Conservation (phyloP, 495 filamentous ascomycete genomes). For the Cercophora sp. region DNA sequence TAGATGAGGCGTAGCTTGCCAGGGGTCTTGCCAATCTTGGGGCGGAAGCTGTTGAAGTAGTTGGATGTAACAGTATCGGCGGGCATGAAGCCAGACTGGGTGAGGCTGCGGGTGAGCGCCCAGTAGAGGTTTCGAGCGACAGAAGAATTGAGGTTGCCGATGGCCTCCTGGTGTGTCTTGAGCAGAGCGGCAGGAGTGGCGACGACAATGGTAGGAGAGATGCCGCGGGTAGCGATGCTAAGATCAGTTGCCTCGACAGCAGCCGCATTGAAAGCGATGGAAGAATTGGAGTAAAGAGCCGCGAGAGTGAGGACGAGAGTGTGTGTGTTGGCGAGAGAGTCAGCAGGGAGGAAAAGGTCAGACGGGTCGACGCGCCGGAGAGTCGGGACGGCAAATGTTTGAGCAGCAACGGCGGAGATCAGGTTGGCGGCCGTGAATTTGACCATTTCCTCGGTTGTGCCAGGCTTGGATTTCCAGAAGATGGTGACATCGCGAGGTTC, state of each 20-base stretch:
- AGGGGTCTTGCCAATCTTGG: constrained; percentile 59
- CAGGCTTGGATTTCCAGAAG: constrained; percentile 56
- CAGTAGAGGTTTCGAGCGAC: constrained; percentile 55
- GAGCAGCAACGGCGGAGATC: constrained; percentile 71
- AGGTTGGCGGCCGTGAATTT: constrained; percentile 77
- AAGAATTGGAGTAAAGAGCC: constrained; percentile 77
- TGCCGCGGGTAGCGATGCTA: constrained; percentile 60
- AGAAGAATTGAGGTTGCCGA: constrained; percentile 40
- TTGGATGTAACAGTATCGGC: constrained; percentile 56
- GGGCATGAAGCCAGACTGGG: constrained; percentile 69
- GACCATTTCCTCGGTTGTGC: constrained; percentile 60
- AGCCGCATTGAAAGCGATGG: constrained; percentile 84
- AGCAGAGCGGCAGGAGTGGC: constrained; percentile 70
- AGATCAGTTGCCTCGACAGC: constrained; percentile 68
- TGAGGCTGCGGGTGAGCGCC: constrained; percentile 63
- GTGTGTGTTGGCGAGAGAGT: constrained; percentile 74
- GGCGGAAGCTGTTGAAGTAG: constrained; percentile 56
- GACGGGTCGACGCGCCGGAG: constrained; percentile 63
- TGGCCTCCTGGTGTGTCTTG: constrained; percentile 55
- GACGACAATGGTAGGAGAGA: constrained; percentile 80
- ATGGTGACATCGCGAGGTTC: constrained; percentile 53
- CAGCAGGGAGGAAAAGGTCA: constrained; percentile 86
- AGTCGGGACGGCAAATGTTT: constrained; percentile 68
- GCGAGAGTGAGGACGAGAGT: constrained; percentile 74
- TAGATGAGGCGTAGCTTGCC: constrained; percentile 74